Percentiles rank a stretch among this genome's conserved stretches.
Conservation (phyloP, 2,329 filamentous ascomycete species). For the Nannizziopsis barbatae region DNA sequence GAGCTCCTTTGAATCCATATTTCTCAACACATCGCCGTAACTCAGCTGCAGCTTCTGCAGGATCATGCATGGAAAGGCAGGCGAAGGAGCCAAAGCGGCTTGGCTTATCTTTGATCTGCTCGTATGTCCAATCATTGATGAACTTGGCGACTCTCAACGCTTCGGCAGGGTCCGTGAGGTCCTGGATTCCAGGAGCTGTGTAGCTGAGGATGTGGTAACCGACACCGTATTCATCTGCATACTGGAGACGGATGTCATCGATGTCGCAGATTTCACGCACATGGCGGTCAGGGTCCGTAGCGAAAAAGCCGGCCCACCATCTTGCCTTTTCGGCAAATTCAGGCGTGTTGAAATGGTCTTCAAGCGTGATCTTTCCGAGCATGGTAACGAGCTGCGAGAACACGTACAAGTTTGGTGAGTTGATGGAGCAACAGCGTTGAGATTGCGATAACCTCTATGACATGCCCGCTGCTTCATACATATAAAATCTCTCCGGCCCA, state of each 20-base stretch:
- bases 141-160: constrained; percentile 36
- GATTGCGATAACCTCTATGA: too few species aligned
- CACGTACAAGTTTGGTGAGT: too few species aligned
- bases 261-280: constrained; percentile 45
- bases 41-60: constrained; percentile 30
- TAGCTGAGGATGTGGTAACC: constrained; percentile 41
- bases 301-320: constrained; percentile 53
- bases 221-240: constrained; percentile 37
- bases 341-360: constrained; percentile 52
- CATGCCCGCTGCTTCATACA: too few species aligned
- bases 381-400: constrained; percentile 25
- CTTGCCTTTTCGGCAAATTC: constrained; percentile 47
- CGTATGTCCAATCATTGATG: constrained; percentile 39
- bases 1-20: constrained; percentile 51
- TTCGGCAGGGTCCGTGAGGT: constrained; percentile 36
- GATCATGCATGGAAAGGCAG: constrained; percentile 33
- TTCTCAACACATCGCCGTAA: constrained; percentile 42
- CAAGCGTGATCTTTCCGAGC: constrained; percentile 51
- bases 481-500: too few species aligned
- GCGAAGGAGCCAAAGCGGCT: constrained; percentile 39
- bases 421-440: too few species aligned
- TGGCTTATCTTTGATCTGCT: constrained; percentile 32
- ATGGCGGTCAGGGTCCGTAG: constrained; percentile 49
- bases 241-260: constrained; percentile 33
- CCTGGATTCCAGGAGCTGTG: constrained; percentile 41